phyloP scores from a whole-genome alignment of 179 eudicot genomes.

The Beta macrorhiza region DNA sequence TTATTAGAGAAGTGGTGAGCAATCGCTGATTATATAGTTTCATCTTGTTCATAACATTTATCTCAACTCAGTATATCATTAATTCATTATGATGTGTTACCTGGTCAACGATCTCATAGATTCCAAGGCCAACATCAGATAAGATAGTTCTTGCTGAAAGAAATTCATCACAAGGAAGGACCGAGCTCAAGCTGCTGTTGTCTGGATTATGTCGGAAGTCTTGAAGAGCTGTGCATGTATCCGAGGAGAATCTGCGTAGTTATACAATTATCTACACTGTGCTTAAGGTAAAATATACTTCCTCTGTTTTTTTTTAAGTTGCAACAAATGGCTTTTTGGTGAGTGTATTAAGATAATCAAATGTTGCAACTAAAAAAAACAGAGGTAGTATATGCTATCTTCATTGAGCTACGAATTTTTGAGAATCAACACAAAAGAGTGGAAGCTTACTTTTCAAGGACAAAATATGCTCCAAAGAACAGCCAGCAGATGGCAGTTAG shows the following conservation, averaged over 20 bases:
- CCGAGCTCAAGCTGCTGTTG: conserved; percentile 70
- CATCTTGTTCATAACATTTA: neutral
- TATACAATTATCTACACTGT: neutral
- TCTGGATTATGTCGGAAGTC: conserved; percentile 61
- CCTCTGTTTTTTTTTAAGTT: too few relatives aligned
- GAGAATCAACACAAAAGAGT: neutral
- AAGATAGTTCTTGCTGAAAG: conserved; percentile 54
- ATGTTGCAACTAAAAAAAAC: too few relatives aligned
- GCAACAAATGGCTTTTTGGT: too few relatives aligned
- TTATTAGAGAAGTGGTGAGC: neutral
- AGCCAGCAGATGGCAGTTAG: conserved; percentile 63
- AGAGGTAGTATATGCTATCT: neutral
- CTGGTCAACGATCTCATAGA: conserved; percentile 55
- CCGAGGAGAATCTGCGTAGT: conserved; percentile 53
- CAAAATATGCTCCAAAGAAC: conserved; percentile 60
- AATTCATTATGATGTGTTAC: conserved; percentile 20
- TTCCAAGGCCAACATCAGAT: conserved; percentile 50
- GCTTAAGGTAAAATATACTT: neutral
- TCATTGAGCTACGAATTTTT: neutral
- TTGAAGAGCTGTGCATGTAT: conserved; percentile 70
- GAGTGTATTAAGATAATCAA: too few relatives aligned
- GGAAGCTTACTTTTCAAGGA: conserved; percentile 54
- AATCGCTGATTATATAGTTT: neutral
- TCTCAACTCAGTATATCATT: neutral
- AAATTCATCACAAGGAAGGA: conserved; percentile 67